A percentile compares a stretch with the other conserved stretches of the same genome.
Evolutionary conservation across 208 protist species (phyloP).

Genomic region (Trypanosoma cruzi): DNA sequence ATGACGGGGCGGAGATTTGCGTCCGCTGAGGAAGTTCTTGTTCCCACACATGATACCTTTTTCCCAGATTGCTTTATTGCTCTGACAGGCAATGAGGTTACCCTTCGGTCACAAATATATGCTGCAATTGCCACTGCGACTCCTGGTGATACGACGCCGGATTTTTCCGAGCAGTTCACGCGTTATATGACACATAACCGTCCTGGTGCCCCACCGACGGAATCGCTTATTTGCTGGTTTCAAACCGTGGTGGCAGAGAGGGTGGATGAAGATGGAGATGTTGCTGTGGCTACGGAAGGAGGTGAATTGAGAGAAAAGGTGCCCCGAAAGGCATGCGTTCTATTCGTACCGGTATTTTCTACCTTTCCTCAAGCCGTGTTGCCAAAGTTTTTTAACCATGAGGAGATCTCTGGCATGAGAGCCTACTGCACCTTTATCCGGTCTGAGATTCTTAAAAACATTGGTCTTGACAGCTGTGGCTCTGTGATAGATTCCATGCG

Average conservation of each 20-base stretch:
- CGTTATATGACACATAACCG: constrained; percentile 33
- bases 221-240: constrained; percentile 65
- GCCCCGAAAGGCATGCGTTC: constrained; percentile 43
- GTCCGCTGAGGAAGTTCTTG: constrained; percentile 28
- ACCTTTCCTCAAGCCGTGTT: background rate
- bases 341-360: constrained; percentile 29
- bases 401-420: background rate
- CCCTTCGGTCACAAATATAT: constrained; percentile 45
- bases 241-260: constrained; percentile 58
- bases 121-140: background rate
- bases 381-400: background rate
- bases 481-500: constrained; percentile 1
- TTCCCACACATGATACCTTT: constrained; percentile 57
- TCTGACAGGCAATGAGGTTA: constrained; percentile 35
- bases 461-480: constrained; percentile 23
- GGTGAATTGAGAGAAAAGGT: constrained; percentile 23
- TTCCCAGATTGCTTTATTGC: constrained; percentile 73
- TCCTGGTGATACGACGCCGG: background rate
- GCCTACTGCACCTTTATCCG: constrained; percentile 22
- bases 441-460: constrained; percentile 14
- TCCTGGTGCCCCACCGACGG: constrained; percentile 26
- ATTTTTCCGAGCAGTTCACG: constrained; percentile 35
- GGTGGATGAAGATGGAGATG: constrained; percentile 20
- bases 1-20: constrained; percentile 23
- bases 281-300: constrained; percentile 13